Percentiles rank a stretch among this genome's conserved stretches.
Conservation (phyloP, 176 grass and related monocot genomes). For the Rhynchospora tenuis region DNA sequence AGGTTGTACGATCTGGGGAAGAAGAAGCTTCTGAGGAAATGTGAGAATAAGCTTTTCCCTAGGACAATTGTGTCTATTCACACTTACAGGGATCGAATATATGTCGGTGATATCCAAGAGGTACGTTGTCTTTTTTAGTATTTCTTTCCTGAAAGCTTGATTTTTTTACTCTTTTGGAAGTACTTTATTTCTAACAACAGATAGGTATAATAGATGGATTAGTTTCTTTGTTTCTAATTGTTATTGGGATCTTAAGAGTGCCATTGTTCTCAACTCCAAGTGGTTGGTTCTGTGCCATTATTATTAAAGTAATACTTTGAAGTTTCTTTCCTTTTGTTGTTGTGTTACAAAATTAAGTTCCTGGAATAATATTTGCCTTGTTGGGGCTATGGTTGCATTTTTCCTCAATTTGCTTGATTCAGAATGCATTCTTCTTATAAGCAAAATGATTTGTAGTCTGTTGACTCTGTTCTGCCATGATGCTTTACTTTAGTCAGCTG, state of each 20-base stretch:
- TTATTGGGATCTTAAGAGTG: background rate
- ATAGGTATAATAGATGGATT: background rate
- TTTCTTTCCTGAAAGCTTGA: background rate
- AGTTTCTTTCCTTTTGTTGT: background rate
- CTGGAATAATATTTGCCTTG: background rate
- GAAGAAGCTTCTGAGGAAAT: constrained; percentile 91
- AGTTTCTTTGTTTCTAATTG: background rate
- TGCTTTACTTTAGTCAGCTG: background rate
- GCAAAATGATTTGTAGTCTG: background rate
- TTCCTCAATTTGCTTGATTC: background rate
- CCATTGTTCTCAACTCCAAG: background rate
- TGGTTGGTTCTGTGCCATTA: background rate
- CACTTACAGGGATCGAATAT: constrained; percentile 96
- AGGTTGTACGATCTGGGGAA: constrained; percentile 93
- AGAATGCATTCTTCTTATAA: background rate
- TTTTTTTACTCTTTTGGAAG: background rate
- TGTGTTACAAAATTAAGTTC: background rate
- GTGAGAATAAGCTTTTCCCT: constrained; percentile 96
- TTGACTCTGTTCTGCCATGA: background rate
- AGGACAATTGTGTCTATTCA: constrained; percentile 80
- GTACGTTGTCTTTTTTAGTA: constrained; percentile 31
- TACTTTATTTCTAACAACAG: background rate
- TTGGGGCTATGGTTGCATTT: background rate
- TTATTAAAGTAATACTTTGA: background rate
- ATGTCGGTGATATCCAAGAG: constrained; percentile 96